Evolutionary conservation across 1,139 yeast species (phyloP).

Genomic region (Yamadazyma songkhlaensis): DNA sequence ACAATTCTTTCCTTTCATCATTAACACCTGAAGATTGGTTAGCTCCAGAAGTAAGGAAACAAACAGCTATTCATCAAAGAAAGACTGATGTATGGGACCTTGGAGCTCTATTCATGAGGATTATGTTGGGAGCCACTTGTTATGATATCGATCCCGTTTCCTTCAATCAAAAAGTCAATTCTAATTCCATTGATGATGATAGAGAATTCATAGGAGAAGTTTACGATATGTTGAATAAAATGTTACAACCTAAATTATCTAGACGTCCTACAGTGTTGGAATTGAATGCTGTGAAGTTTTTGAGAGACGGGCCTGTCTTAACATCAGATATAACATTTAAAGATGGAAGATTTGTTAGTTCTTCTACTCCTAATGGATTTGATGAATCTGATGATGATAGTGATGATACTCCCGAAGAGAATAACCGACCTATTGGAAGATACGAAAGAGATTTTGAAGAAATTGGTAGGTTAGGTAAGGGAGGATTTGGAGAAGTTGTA

Average conservation of each 20-base stretch:
- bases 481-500: slow-evolving; percentile 97
- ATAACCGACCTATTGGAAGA: slow-evolving; percentile 24
- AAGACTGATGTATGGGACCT: slow-evolving; percentile 93
- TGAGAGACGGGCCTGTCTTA: slow-evolving; percentile 61
- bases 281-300: slow-evolving; percentile 74
- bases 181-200: slow-evolving; percentile 30
- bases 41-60: slow-evolving; percentile 68
- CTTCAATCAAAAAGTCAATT: slow-evolving; percentile 48
- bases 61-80: slow-evolving; percentile 50
- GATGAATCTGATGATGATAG: slow-evolving; percentile 1
- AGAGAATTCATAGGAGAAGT: slow-evolving; percentile 41
- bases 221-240: slow-evolving; percentile 61
- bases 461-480: slow-evolving; percentile 86
- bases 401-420: background rate
- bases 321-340: slow-evolving; percentile 11
- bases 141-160: slow-evolving; percentile 58
- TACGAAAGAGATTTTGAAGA: slow-evolving; percentile 82
- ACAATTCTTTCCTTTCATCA: slow-evolving; percentile 13
- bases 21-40: slow-evolving; percentile 50
- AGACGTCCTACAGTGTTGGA: slow-evolving; percentile 83
- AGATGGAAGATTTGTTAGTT: slow-evolving; percentile 11
- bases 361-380: background rate
- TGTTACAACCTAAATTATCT: slow-evolving; percentile 64
- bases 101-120: slow-evolving; percentile 74
- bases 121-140: slow-evolving; percentile 56